phyloP scores from a whole-genome alignment of 768 basidiomycete species.

The Pisolithus sp. region DNA sequence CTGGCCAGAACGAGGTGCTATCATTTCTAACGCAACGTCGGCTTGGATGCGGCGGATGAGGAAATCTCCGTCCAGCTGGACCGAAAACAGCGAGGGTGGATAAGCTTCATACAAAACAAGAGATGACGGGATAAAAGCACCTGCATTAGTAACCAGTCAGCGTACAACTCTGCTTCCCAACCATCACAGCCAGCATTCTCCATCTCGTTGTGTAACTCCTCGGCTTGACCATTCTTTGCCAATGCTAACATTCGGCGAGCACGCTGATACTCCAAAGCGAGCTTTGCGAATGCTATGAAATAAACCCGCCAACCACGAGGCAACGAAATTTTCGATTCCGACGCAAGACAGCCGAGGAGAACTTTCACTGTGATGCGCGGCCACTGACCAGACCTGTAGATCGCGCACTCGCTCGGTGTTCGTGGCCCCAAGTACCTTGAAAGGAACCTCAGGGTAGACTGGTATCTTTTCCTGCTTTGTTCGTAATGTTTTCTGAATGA shows the following conservation, averaged over 20 bases:
- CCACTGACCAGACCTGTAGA: conserved; percentile 19
- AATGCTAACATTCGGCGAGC: conserved; percentile 23
- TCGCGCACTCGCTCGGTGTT: not conserved
- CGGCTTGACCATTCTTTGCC: conserved; percentile 5
- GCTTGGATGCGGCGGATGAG: conserved; percentile 18
- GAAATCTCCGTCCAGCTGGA: conserved; percentile 22
- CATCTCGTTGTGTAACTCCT: conserved; percentile 6
- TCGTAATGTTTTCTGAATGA: conserved; percentile 1
- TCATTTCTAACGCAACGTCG: conserved; percentile 22
- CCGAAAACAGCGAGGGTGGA: not conserved
- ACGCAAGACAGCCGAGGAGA: conserved; percentile 22
- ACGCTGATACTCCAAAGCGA: conserved; percentile 26
- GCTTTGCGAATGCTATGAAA: conserved; percentile 21
- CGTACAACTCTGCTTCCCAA: conserved; percentile 1
- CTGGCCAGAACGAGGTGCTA: conserved; percentile 11
- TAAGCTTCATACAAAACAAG: not conserved
- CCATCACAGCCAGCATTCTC: conserved; percentile 2
- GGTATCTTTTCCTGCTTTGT: not conserved
- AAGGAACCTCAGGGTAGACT: not conserved
- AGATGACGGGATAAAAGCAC: not conserved
- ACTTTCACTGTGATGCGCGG: conserved; percentile 24
- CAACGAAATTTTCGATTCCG: conserved; percentile 3
- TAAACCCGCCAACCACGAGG: conserved; percentile 18
- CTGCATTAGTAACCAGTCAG: conserved; percentile 11
- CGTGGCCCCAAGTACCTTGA: conserved; percentile 1